Evolutionary conservation across 805 yeast genomes (phyloP).

Genomic region (Candida piceae): DNA sequence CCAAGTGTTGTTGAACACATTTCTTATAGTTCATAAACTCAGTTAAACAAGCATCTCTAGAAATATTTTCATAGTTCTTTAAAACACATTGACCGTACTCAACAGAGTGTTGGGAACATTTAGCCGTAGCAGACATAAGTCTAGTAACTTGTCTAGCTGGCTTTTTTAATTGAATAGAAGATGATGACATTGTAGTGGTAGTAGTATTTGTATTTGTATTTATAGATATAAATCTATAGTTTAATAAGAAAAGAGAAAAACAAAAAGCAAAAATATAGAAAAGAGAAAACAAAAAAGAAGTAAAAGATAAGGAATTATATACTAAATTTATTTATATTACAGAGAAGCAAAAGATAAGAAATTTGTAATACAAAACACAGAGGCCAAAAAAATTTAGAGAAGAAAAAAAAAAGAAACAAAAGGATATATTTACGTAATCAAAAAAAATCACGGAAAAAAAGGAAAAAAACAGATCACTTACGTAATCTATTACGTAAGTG

Average conservation of each 20-base stretch:
- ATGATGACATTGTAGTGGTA: constrained; percentile 2
- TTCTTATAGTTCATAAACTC: constrained; percentile 46
- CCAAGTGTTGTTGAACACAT: constrained; percentile 41
- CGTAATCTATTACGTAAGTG: too few species aligned
- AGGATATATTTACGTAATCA: too few species aligned
- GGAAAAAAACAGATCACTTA: too few species aligned
- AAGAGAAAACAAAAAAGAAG: background rate
- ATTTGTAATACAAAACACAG: too few species aligned
- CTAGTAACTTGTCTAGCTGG: constrained; percentile 28
- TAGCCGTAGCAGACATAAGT: constrained; percentile 26
- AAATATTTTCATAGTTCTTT: constrained; percentile 42
- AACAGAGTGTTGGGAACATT: constrained; percentile 26
- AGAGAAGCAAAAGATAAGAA: too few species aligned
- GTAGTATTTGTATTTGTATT: background rate
- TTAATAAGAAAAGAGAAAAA: background rate
- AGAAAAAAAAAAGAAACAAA: too few species aligned
- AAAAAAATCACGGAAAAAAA: too few species aligned
- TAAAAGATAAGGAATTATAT: background rate
- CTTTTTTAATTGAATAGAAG: constrained; percentile 13
- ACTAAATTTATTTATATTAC: too few species aligned
- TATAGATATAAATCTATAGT: too few species aligned
- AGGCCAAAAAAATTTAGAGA: too few species aligned
- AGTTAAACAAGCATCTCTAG: constrained; percentile 45
- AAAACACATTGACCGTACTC: constrained; percentile 55
- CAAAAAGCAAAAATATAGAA: background rate